phyloP scores from a whole-genome alignment of 179 eudicot species.

The Beta lomatogona region DNA sequence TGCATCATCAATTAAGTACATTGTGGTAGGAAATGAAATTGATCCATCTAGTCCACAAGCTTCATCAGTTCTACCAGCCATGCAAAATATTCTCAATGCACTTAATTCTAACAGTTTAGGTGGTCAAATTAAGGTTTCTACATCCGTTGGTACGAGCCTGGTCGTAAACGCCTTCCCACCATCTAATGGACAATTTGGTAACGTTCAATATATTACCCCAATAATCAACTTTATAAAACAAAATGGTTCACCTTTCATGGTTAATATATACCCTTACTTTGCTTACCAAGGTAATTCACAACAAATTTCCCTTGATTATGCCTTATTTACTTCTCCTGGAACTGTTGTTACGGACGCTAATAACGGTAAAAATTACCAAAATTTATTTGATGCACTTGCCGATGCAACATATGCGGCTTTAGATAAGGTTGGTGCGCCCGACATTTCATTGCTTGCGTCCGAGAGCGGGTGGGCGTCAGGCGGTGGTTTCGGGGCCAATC shows the following conservation, averaged over 20 bases:
- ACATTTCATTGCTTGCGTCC: slow-evolving; percentile 14
- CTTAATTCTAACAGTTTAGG: slow-evolving; percentile 26
- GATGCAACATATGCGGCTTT: slow-evolving; percentile 33
- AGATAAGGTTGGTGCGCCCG: slow-evolving; percentile 36
- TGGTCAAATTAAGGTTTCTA: slow-evolving; percentile 45
- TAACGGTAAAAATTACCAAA: slow-evolving; percentile 28
- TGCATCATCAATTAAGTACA: slow-evolving; percentile 41
- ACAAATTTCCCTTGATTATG: slow-evolving; percentile 30
- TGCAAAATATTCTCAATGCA: slow-evolving; percentile 46
- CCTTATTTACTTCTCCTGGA: slow-evolving; percentile 33
- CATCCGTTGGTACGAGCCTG: slow-evolving; percentile 19
- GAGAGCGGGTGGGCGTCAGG: slow-evolving; percentile 47
- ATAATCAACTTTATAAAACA: slow-evolving; percentile 27
- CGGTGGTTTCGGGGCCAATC: slow-evolving; percentile 22
- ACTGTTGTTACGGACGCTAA: slow-evolving; percentile 30
- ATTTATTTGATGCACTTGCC: slow-evolving; percentile 54
- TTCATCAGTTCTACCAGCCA: slow-evolving; percentile 47
- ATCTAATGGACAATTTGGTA: slow-evolving; percentile 16
- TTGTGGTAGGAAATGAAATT: slow-evolving; percentile 67
- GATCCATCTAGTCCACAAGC: slow-evolving; percentile 29
- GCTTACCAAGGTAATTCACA: slow-evolving; percentile 9
- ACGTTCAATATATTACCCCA: slow-evolving; percentile 22
- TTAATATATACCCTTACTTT: slow-evolving; percentile 39
- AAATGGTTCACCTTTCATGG: slow-evolving; percentile 30
- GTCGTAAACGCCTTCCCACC: slow-evolving; percentile 33